Evolutionary conservation across 345 rosid genomes (phyloP), one percentile per base, ranked within the genome.

Genomic region (Camelina laxa): DNA sequence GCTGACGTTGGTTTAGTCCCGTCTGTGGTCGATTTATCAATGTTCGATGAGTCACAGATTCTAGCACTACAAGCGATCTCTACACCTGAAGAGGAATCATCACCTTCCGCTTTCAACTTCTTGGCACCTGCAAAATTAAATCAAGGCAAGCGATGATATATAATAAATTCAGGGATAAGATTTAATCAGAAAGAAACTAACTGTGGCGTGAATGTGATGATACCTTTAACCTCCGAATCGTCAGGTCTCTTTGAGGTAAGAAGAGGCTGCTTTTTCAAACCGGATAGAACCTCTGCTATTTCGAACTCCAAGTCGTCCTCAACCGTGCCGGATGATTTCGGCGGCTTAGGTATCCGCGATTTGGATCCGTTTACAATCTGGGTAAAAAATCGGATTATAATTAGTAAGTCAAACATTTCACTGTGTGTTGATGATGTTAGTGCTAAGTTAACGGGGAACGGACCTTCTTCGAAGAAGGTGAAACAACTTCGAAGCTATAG

Each of bases 271-370:
- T 77, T 85, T 79, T 14, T 83, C 51, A 88, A 53, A 9, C 87
- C 87, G 20, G 67, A 88, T 50, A 86, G 78, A 47, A 88, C 87
- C 75, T 88, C 87, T 0, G 93, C 93, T 27, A 88, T 82, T 73
- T 88, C 90, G 67, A 88, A 78, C 85, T 88, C 93, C 15, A 88
- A 69, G 67, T 82, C 87, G 14, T 86, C 85, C 64, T 86, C 82
- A 19, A 17, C 64, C n/a, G 84, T 60, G 51, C 69, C 78, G 4
- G 83, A 69, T 19, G 82, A 76, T 63, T 73, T 84, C 13, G 83
- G 75, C 42, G 60, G 63, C 72, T 83, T 82, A 0, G 84, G 83
- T 49, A 78, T 60, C 60, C 80, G 72, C 60, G 77, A 79, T 80
- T 74, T 83, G 16, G 82, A 51, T 75, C 84, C 82, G 69, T 62